Evolutionary conservation across 257 asterid species (phyloP).

Genomic region (Solanum piurae): DNA sequence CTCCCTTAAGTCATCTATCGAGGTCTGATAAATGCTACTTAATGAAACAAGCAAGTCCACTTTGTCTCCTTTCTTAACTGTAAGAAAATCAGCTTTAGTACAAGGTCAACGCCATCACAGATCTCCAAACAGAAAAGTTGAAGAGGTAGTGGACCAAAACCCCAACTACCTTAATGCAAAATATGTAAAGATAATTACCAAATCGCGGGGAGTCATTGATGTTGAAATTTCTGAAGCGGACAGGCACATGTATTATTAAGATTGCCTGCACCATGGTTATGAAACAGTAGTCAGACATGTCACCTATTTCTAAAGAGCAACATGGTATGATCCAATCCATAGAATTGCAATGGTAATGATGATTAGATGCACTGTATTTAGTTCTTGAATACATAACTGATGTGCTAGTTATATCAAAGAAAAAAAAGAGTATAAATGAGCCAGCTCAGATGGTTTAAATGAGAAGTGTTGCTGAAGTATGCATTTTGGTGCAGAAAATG

Average conservation of each 20-base stretch:
- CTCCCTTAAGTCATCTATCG: constrained; percentile 69
- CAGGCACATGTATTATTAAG: constrained; percentile 71
- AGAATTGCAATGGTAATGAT: background rate
- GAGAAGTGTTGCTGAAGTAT: background rate
- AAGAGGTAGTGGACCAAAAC: background rate
- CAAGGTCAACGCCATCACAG: background rate
- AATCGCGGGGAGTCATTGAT: constrained; percentile 52
- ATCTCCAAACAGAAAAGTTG: background rate
- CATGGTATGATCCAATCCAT: background rate
- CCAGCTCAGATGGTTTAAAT: background rate
- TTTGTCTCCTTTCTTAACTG: constrained; percentile 74
- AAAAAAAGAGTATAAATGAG: background rate
- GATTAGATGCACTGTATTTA: background rate
- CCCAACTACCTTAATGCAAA: background rate
- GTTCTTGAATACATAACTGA: background rate
- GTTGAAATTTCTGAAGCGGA: constrained; percentile 49
- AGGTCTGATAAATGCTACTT: constrained; percentile 61
- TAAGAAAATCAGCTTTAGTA: constrained; percentile 4
- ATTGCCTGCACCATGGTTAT: constrained; percentile 52
- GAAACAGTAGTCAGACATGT: constrained; percentile 9
- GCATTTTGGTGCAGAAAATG: background rate
- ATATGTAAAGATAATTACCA: constrained; percentile 34
- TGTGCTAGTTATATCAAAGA: background rate
- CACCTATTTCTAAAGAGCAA: background rate
- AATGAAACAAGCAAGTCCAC: constrained; percentile 75